Conservation (phyloP, 2,329 filamentous ascomycete species). For the Neophaeococcomyces aloes region DNA sequence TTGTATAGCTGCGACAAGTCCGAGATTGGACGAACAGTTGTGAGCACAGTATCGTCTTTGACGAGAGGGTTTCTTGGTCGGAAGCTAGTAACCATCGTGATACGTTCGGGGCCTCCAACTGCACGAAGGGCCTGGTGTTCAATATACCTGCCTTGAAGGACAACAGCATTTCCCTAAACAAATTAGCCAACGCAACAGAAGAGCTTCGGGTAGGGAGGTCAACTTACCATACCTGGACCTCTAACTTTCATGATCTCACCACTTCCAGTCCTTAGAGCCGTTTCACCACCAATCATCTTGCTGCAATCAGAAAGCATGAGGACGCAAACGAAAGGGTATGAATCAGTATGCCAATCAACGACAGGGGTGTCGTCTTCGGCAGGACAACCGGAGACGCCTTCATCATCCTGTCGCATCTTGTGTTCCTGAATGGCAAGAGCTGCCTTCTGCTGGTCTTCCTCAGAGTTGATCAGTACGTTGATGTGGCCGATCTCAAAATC, state of each 20-base stretch:
- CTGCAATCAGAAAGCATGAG: constrained; percentile 41
- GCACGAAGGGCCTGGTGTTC: constrained; percentile 53
- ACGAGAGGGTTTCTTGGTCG: constrained; percentile 45
- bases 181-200: constrained; percentile 3
- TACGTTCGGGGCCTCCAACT: constrained; percentile 49
- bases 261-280: constrained; percentile 47
- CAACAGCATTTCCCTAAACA: constrained; percentile 48
- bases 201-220: constrained; percentile 16
- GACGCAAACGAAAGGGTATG: constrained; percentile 43
- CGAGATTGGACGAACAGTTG: constrained; percentile 49
- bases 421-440: constrained; percentile 15
- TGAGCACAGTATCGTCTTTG: constrained; percentile 51
- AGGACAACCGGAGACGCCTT: constrained; percentile 20
- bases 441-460: constrained; percentile 17
- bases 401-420: constrained; percentile 16
- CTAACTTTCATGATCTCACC: constrained; percentile 37
- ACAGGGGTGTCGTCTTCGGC: constrained; percentile 27
- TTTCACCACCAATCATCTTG: constrained; percentile 45
- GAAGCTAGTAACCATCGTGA: constrained; percentile 57
- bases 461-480: constrained; percentile 40
- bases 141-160: constrained; percentile 59
- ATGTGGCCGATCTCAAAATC: constrained; percentile 51
- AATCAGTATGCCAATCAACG: constrained; percentile 42
- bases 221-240: constrained; percentile 33
- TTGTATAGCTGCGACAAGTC: constrained; percentile 49